A percentile compares a stretch with the other conserved stretches of the same genome.
Evolutionary conservation across 116 monocot genomes (phyloP).

Genomic region (Cymodocea nodosa): DNA sequence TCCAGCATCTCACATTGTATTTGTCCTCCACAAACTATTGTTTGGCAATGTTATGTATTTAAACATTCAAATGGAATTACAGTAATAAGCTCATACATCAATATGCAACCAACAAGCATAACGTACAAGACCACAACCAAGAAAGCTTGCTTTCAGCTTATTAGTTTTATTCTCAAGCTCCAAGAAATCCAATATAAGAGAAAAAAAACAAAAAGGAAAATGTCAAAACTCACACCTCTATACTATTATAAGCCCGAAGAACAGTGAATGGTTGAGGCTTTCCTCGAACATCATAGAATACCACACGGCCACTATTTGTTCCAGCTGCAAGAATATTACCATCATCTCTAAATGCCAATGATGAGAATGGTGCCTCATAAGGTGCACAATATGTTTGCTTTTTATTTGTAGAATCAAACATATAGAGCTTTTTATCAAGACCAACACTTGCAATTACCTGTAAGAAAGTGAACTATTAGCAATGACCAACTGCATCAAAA

Average conservation of each 20-base stretch:
- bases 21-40: no score
- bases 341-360: slow-evolving; percentile 76
- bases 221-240: slow-evolving; percentile 40
- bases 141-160: no score
- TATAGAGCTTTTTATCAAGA: slow-evolving; percentile 86
- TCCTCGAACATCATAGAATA: slow-evolving; percentile 90
- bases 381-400: slow-evolving; percentile 40
- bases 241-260: slow-evolving; percentile 75
- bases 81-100: no score
- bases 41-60: no score
- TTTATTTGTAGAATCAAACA: slow-evolving; percentile 55
- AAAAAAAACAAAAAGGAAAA: background rate
- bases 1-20: no score
- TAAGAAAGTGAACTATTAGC: background rate
- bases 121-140: no score
- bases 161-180: no score
- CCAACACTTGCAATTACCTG: slow-evolving; percentile 92
- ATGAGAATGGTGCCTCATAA: slow-evolving; percentile 80
- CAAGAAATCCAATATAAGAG: background rate
- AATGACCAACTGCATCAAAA: no score
- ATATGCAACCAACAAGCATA: no score
- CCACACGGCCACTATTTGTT: slow-evolving; percentile 75
- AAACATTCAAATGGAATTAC: no score
- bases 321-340: slow-evolving; percentile 79
- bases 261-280: slow-evolving; percentile 77